Evolutionary conservation across 1,139 yeast genomes (phyloP).

Genomic region (Suhomyces yuchorum): DNA sequence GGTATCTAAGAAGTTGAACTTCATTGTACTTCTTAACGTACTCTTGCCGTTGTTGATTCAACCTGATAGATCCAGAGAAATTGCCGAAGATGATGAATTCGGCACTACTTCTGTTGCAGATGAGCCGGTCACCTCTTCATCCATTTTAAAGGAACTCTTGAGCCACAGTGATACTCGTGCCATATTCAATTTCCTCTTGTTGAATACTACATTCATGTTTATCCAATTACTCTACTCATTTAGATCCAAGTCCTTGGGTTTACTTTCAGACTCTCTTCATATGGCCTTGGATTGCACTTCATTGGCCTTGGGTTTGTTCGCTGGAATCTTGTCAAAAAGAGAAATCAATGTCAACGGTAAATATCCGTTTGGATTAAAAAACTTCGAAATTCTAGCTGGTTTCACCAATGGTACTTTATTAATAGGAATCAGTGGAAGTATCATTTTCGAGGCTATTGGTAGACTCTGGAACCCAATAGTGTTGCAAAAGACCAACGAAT

Average conservation of each 20-base stretch:
- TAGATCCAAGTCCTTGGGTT: slow-evolving; percentile 87
- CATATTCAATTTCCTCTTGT: slow-evolving; percentile 79
- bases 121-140: slow-evolving; percentile 10
- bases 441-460: slow-evolving; percentile 82
- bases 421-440: slow-evolving; percentile 86
- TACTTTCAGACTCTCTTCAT: slow-evolving; percentile 89
- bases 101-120: neutral
- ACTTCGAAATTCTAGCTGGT: slow-evolving; percentile 91
- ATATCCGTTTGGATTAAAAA: slow-evolving; percentile 83
- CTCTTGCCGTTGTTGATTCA: slow-evolving; percentile 23
- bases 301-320: slow-evolving; percentile 82
- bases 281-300: slow-evolving; percentile 97
- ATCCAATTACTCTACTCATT: slow-evolving; percentile 89
- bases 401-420: slow-evolving; percentile 90
- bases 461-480: slow-evolving; percentile 76
- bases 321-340: slow-evolving; percentile 61
- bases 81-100: slow-evolving; percentile 9
- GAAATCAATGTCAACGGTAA: slow-evolving; percentile 57
- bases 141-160: slow-evolving; percentile 44
- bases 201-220: slow-evolving; percentile 92
- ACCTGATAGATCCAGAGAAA: slow-evolving; percentile 18
- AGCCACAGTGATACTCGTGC: slow-evolving; percentile 78
- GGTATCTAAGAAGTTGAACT: slow-evolving; percentile 15
- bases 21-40: slow-evolving; percentile 17
- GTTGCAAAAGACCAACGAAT: slow-evolving; percentile 79